Conservation (phyloP, 1,284 basidiomycete genomes). For the Moesziomyces aphidis region DNA sequence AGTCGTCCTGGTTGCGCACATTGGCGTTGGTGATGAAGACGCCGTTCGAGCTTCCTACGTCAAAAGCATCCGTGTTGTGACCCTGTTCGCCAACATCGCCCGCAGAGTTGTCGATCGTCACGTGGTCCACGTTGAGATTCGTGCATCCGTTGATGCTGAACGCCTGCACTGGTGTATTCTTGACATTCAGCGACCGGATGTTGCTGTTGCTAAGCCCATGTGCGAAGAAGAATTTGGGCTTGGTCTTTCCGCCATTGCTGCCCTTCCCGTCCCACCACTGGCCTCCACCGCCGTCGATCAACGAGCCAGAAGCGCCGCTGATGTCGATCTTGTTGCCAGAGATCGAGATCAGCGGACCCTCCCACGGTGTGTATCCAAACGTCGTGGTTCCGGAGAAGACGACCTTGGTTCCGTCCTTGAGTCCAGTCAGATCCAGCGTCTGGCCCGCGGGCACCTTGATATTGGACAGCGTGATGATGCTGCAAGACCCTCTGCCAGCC, state of each 20-base stretch:
- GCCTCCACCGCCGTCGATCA: slow-evolving; percentile 24
- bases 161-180: slow-evolving; percentile 41
- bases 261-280: slow-evolving; percentile 40
- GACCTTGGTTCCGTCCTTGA: slow-evolving; percentile 19
- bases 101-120: slow-evolving; percentile 27
- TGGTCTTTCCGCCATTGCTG: slow-evolving; percentile 31
- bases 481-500: slow-evolving; percentile 22
- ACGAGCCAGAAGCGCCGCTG: slow-evolving; percentile 4
- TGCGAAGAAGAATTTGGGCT: slow-evolving; percentile 35
- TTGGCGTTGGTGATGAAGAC: slow-evolving; percentile 21
- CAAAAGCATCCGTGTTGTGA: slow-evolving; percentile 48
- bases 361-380: slow-evolving; percentile 35
- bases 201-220: slow-evolving; percentile 19
- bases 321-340: slow-evolving; percentile 19
- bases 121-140: slow-evolving; percentile 14
- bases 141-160: slow-evolving; percentile 34
- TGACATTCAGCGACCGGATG: slow-evolving; percentile 21
- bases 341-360: slow-evolving; percentile 30
- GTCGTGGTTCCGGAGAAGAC: slow-evolving; percentile 37
- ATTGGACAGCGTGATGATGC: slow-evolving; percentile 33
- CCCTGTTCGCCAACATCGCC: slow-evolving; percentile 10
- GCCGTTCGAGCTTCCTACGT: slow-evolving; percentile 27
- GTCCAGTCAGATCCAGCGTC: slow-evolving; percentile 32
- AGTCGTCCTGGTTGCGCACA: slow-evolving; percentile 41
- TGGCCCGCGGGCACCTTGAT: slow-evolving; percentile 33